A percentile compares a stretch with the other conserved stretches of the same genome.
Evolutionary conservation across 768 basidiomycete genomes (phyloP).

Genomic region (Krasilnikovozyma curviuscula): DNA sequence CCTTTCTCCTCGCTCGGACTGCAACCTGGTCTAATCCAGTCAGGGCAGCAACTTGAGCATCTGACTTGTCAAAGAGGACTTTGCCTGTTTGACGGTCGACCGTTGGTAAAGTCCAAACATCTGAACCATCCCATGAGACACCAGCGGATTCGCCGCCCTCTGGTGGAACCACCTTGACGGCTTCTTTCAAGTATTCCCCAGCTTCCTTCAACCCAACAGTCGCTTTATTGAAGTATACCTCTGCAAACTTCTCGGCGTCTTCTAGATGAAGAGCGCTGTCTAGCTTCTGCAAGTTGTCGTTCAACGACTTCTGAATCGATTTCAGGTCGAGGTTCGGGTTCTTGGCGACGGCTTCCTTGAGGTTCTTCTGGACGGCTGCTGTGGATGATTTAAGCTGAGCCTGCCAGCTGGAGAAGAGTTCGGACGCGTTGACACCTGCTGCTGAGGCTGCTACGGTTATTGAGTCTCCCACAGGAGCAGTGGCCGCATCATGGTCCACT

Average conservation of each 20-base stretch:
- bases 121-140: slow-evolving; percentile 62
- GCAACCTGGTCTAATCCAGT: slow-evolving; percentile 30
- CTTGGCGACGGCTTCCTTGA: slow-evolving; percentile 12
- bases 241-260: slow-evolving; percentile 39
- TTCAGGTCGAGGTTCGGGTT: slow-evolving; percentile 34
- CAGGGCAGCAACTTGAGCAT: slow-evolving; percentile 18
- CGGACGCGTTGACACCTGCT: too few species aligned
- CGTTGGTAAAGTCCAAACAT: slow-evolving; percentile 59
- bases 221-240: slow-evolving; percentile 57
- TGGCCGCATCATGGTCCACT: slow-evolving; percentile 14
- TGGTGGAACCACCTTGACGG: slow-evolving; percentile 81
- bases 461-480: slow-evolving; percentile 17
- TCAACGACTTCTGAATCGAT: slow-evolving; percentile 42
- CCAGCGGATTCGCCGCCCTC: slow-evolving; percentile 33
- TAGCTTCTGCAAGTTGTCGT: slow-evolving; percentile 50
- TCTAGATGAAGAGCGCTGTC: slow-evolving; percentile 28
- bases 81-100: slow-evolving; percentile 6
- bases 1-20: slow-evolving; percentile 43
- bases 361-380: slow-evolving; percentile 14
- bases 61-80: slow-evolving; percentile 8
- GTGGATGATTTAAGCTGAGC: slow-evolving; percentile 16
- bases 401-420: slow-evolving; percentile 14
- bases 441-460: too few species aligned
- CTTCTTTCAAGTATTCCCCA: slow-evolving; percentile 49
- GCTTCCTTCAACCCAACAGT: slow-evolving; percentile 30